Evolutionary conservation across 2,329 filamentous ascomycete genomes (phyloP).

Genomic region (Hyphodiscus sp.): DNA sequence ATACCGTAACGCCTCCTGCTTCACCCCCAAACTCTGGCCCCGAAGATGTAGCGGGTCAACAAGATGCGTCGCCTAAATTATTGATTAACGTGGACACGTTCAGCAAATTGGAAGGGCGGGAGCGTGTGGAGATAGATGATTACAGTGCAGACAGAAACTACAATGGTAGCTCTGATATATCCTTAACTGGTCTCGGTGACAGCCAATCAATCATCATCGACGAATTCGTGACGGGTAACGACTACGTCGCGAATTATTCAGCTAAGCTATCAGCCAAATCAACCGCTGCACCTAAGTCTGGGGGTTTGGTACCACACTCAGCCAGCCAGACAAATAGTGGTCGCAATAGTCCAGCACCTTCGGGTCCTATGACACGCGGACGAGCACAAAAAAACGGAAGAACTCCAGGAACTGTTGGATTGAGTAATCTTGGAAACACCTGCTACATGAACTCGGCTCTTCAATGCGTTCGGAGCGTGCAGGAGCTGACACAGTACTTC

Average conservation of each 20-base stretch:
- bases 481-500: constrained; percentile 92
- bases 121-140: constrained; percentile 59
- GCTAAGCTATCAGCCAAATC: constrained; percentile 15
- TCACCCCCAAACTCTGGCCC: constrained; percentile 25
- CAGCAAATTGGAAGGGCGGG: constrained; percentile 57
- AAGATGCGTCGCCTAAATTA: constrained; percentile 37
- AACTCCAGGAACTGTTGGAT: constrained; percentile 69
- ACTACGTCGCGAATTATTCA: constrained; percentile 48
- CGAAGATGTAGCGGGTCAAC: constrained; percentile 7
- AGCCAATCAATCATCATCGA: constrained; percentile 79
- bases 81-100: constrained; percentile 52
- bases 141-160: constrained; percentile 67
- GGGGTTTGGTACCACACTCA: constrained; percentile 12
- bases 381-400: constrained; percentile 62
- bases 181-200: constrained; percentile 59
- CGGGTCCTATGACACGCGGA: constrained; percentile 61
- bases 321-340: constrained; percentile 49
- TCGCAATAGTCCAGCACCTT: constrained; percentile 60
- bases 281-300: constrained; percentile 16
- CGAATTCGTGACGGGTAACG: constrained; percentile 58
- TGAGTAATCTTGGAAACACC: constrained; percentile 90
- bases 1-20: constrained; percentile 34
- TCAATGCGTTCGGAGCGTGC: constrained; percentile 88
- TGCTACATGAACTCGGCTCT: constrained; percentile 99
- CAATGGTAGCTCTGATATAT: constrained; percentile 65